Evolutionary conservation across 208 protist species (phyloP).

Genomic region (Acanthamoeba culbertsoni): DNA sequence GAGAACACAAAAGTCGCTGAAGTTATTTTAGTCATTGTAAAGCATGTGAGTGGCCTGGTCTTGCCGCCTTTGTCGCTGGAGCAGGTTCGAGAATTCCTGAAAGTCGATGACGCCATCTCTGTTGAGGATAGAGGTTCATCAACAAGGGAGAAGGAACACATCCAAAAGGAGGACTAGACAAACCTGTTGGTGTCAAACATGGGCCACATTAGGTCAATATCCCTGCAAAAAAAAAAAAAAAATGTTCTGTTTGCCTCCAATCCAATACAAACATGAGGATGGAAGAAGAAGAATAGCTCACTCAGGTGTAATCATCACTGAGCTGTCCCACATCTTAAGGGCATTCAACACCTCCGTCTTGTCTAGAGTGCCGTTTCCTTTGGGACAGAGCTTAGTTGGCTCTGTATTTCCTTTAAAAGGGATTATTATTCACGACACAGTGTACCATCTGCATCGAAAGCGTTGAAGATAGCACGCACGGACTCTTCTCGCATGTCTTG

Average conservation of each 20-base stretch:
- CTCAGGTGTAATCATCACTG: neutral
- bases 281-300: neutral
- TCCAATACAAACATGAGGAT: neutral
- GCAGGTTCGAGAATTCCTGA: neutral
- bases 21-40: neutral
- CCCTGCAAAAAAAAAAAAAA: neutral
- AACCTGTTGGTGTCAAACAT: constrained; percentile 3
- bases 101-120: constrained; percentile 16
- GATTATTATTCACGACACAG: neutral
- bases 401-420: neutral
- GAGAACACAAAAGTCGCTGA: neutral
- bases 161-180: neutral
- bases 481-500: neutral
- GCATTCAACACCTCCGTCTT: neutral
- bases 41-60: neutral
- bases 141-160: neutral
- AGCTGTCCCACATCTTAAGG: neutral
- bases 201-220: neutral
- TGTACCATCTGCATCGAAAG: neutral
- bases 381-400: neutral
- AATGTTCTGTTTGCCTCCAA: neutral
- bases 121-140: neutral
- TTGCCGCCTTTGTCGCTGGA: neutral
- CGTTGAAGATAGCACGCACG: constrained; percentile 3
- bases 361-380: neutral